A percentile compares a stretch with the other conserved stretches of the same genome.
Evolutionary conservation across 2,329 filamentous ascomycete species (phyloP).

Genomic region (Sordariomycetes sp.): DNA sequence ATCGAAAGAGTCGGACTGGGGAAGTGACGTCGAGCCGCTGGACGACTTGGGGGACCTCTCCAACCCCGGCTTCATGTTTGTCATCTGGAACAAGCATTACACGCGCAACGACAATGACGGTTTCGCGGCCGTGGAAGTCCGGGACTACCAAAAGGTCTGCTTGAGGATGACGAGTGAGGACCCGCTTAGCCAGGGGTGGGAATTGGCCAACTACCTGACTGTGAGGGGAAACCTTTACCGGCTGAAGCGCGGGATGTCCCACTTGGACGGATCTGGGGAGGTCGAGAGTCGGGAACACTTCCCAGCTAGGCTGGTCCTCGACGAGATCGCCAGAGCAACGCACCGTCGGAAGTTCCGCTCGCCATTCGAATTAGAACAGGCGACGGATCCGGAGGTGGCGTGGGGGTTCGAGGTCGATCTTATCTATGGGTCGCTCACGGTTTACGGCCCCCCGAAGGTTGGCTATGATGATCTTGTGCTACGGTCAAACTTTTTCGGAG

Average conservation of each 20-base stretch:
- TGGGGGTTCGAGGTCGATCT: conserved; percentile 1
- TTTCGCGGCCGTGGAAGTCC: no score
- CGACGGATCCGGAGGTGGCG: not conserved
- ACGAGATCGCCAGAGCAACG: not conserved
- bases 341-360: no score
- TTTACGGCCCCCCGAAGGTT: not conserved
- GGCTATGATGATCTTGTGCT: not conserved
- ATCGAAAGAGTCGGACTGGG: no score
- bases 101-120: no score
- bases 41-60: not conserved
- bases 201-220: not conserved
- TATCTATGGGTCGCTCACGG: not conserved
- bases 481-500: not conserved
- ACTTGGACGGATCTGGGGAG: not conserved
- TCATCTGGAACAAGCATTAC: no score
- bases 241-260: not conserved
- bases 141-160: not conserved
- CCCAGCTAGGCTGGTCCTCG: not conserved
- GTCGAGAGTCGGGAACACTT: not conserved
- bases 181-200: not conserved
- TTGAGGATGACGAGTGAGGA: not conserved
- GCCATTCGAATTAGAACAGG: not conserved
- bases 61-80: not conserved
- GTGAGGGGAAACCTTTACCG: not conserved
- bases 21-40: not conserved